phyloP scores from a whole-genome alignment of 1,139 yeast genomes.

The Candida labiduridarum region DNA sequence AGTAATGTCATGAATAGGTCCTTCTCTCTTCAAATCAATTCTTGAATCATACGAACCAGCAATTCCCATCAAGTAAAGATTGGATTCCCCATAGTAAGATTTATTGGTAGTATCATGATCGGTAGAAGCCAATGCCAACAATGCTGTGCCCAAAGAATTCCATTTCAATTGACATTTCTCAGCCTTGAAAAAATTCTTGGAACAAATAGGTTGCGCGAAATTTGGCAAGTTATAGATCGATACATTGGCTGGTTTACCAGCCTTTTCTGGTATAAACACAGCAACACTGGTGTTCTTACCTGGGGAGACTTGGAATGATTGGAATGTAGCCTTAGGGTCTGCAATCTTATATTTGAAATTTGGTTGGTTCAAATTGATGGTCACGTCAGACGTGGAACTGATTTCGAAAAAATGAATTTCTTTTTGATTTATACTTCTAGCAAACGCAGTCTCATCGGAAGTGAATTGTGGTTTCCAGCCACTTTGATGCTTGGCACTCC shows the following conservation, averaged over 20 bases:
- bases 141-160: constrained; percentile 94
- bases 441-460: constrained; percentile 71
- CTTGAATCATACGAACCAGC: constrained; percentile 92
- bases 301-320: constrained; percentile 69
- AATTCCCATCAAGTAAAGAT: constrained; percentile 85
- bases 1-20: constrained; percentile 95
- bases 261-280: constrained; percentile 82
- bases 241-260: constrained; percentile 86
- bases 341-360: constrained; percentile 64
- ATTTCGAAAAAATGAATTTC: constrained; percentile 76
- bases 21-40: constrained; percentile 85
- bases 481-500: constrained; percentile 79
- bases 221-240: constrained; percentile 78
- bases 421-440: constrained; percentile 57
- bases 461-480: constrained; percentile 94
- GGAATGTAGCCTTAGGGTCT: constrained; percentile 55
- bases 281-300: constrained; percentile 94
- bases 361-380: constrained; percentile 49
- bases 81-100: constrained; percentile 96
- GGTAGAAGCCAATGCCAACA: constrained; percentile 90
- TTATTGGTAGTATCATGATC: constrained; percentile 94
- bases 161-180: constrained; percentile 91
- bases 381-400: constrained; percentile 43
- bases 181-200: constrained; percentile 91
- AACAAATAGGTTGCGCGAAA: constrained; percentile 78